Evolutionary conservation across 805 yeast species (phyloP).

Genomic region (Teunomyces cretensis): DNA sequence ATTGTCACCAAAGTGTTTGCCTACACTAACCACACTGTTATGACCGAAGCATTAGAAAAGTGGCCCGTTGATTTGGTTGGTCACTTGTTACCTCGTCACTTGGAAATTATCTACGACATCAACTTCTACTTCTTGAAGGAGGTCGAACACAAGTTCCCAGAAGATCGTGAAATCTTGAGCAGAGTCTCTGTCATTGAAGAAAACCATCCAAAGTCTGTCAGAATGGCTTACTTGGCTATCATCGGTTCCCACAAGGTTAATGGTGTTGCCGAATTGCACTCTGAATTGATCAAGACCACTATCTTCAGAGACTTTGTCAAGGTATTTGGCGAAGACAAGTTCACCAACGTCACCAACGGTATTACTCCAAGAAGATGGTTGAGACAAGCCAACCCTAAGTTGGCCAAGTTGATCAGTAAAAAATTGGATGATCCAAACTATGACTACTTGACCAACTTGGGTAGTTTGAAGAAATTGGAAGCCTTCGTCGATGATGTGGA

Average conservation of each 20-base stretch:
- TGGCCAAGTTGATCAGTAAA: slow-evolving; percentile 70
- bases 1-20: slow-evolving; percentile 81
- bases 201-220: slow-evolving; percentile 71
- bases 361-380: slow-evolving; percentile 97
- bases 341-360: slow-evolving; percentile 92
- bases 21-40: slow-evolving; percentile 92
- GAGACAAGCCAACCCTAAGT: slow-evolving; percentile 84
- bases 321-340: slow-evolving; percentile 77
- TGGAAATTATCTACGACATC: slow-evolving; percentile 86
- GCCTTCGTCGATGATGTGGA: slow-evolving; percentile 63
- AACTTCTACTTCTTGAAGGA: slow-evolving; percentile 73
- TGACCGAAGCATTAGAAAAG: slow-evolving; percentile 92
- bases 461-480: slow-evolving; percentile 64
- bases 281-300: slow-evolving; percentile 85
- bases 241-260: slow-evolving; percentile 91
- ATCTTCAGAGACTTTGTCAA: slow-evolving; percentile 87
- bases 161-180: slow-evolving; percentile 60
- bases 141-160: slow-evolving; percentile 77
- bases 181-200: slow-evolving; percentile 88
- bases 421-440: slow-evolving; percentile 65
- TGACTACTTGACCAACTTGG: slow-evolving; percentile 66
- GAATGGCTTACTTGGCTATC: slow-evolving; percentile 91
- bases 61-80: slow-evolving; percentile 88
- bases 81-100: slow-evolving; percentile 81
- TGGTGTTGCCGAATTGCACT: slow-evolving; percentile 95